These are phyloP conservation scores for Bryopsis sp. DNA, from an alignment of 139 green algal species.

Conservation along the genomic window DNA sequence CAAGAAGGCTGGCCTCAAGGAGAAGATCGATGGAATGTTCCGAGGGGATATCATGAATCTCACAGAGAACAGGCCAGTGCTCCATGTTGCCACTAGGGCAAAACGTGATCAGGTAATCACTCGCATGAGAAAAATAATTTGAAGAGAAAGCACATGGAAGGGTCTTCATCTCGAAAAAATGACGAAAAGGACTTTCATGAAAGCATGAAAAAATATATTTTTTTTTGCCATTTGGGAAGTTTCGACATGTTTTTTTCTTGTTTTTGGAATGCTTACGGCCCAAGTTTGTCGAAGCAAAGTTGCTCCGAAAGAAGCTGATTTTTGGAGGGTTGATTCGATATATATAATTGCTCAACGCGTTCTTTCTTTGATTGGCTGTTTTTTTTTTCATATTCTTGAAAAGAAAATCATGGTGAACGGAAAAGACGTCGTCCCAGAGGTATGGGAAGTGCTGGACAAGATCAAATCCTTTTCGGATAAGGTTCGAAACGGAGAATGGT, in stretches of 20 bases:
- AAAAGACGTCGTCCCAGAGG: conserved; percentile 89
- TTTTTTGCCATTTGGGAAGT: too few relatives aligned
- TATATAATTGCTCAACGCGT: too few relatives aligned
- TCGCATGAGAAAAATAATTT: conserved; percentile 5
- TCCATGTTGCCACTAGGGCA: conserved; percentile 90
- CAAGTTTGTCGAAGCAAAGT: too few relatives aligned
- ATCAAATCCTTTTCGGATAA: conserved; percentile 92
- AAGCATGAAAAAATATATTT: too few relatives aligned
- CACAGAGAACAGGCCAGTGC: conserved; percentile 90
- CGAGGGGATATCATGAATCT: conserved; percentile 87
- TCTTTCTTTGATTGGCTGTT: too few relatives aligned
- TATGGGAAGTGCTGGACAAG: conserved; percentile 95
- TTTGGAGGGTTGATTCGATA: too few relatives aligned
- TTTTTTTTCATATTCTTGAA: neutral
- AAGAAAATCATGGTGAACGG: conserved; percentile 75
- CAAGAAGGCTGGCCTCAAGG: conserved; percentile 49
- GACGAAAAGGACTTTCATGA: neutral
- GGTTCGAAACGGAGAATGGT: conserved; percentile 83
- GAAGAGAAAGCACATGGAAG: neutral
- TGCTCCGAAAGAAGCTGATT: too few relatives aligned
- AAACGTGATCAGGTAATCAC: conserved; percentile 51
- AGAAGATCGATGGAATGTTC: conserved; percentile 97
- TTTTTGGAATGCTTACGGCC: too few relatives aligned
- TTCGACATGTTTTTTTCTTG: too few relatives aligned
- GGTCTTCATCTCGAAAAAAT: neutral